Evolutionary conservation across 78 protist genomes (phyloP).

Genomic region (Dictyostelium discoideum): dicty_2.7 NC_007088.5:1737501-1738000

Average conservation of each 20-base stretch:
- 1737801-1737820: background rate
- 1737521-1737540: background rate
- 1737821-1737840: constrained; percentile 2
- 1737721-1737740: background rate
- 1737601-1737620: background rate
- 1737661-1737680: background rate
- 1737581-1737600: background rate
- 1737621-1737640: constrained; percentile 18
- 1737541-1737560: background rate
- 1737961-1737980: background rate
- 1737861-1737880: background rate
- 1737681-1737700: background rate
- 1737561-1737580: background rate
- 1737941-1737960: background rate
- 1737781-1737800: constrained; percentile 1
- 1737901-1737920: background rate
- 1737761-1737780: background rate
- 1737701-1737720: background rate
- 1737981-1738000: background rate
- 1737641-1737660: background rate
- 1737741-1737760: background rate
- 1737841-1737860: background rate
- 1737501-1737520: background rate
- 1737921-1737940: background rate
- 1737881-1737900: background rate